phyloP scores from a whole-genome alignment of 768 basidiomycete species.

The Suillus subluteus region DNA sequence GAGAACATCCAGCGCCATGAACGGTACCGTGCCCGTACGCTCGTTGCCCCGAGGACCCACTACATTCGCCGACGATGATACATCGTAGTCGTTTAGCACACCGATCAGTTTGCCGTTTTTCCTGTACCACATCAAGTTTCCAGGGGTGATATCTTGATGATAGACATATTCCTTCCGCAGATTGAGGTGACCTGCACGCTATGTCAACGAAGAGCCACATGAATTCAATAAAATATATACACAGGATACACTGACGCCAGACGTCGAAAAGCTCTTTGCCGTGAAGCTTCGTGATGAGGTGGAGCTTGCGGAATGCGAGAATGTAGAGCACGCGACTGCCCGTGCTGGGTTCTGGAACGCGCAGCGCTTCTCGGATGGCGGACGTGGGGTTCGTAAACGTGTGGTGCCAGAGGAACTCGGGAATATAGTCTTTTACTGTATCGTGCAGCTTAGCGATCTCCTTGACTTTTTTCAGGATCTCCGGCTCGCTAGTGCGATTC shows the following conservation, averaged over 20 bases:
- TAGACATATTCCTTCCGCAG: not conserved
- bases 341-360: not conserved
- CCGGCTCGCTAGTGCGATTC: not conserved
- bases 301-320: not conserved
- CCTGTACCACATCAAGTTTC: not conserved
- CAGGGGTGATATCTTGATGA: not conserved
- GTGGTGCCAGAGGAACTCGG: not conserved
- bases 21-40: not conserved
- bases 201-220: not conserved
- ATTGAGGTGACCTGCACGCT: not conserved
- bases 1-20: not conserved
- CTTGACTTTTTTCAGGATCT: not conserved
- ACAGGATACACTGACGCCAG: not conserved
- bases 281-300: not conserved
- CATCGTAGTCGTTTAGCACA: not conserved
- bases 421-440: not conserved
- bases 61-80: not conserved
- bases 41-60: not conserved
- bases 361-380: not conserved
- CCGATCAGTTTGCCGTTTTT: not conserved
- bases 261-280: not conserved
- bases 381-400: not conserved
- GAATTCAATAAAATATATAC: not conserved
- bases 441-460: not conserved
- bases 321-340: constrained; percentile 2